Base-by-base conservation (phyloP, 139 green algal species). In the Chlamydomonas sp. region DNA sequence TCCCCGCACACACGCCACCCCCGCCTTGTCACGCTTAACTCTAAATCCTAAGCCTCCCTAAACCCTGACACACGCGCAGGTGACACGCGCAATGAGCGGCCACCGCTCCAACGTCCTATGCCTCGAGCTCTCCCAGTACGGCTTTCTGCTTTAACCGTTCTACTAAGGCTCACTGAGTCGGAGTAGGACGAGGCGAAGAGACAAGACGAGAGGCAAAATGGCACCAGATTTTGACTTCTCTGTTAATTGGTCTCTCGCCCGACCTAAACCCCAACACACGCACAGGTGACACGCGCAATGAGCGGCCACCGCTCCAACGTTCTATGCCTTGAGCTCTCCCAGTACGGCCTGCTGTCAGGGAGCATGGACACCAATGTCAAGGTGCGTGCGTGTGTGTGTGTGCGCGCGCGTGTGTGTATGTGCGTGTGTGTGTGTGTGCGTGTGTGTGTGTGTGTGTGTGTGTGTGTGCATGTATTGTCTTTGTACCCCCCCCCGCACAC, bases 311-410 rank as follows among this genome's bases (percentile, higher is more conserved):
- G 84, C 1, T 81, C 78, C 49, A 86, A 86, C 75, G 85, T 86
- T 38, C 60, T 83, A 1, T 80, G 73, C 13, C 58, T 95, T 29
- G 85, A 92, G 39, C 91, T 90, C 70, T 77, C 89, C 47, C 83
- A 84, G 35, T 49, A 72, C 35, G 13, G 64, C 47, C 83, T 88
- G 33, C 67, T 91, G 30, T 84, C 75, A 34, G 83, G 74, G 8
- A 82, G 85, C 31, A 74, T 88, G 71, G 90, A 96, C 79, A 91
- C 83, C 26, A 92, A 88, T 74, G 43, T 92, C 5, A 92, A 92
- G 73, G 74, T 86, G 26, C n/a, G 59, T 2, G 43, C 43, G 20
- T 26, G 20, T 54, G 13, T 54, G 43, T 26, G 13, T 13, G 13
- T 54, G 43, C 13, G 13, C 16, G 43, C 43, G 43, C 20, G 43